These are phyloP conservation scores for Clavispora phyllophila DNA, from an alignment of 805 yeast genomes.

Conservation along the genomic window DNA sequence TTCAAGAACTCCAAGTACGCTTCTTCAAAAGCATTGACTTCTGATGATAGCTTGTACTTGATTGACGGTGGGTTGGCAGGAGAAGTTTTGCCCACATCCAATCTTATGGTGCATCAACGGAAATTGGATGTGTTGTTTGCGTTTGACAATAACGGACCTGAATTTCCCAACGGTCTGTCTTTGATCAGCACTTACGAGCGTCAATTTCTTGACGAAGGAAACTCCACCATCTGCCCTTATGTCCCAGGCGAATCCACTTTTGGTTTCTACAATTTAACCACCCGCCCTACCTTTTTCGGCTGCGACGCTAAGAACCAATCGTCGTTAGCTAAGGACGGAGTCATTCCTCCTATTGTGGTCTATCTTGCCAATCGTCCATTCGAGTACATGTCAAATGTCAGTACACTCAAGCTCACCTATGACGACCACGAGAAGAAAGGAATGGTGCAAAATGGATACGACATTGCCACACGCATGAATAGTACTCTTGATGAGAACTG, in stretches of 20 bases:
- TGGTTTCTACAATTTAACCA: constrained; percentile 52
- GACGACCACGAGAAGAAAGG: constrained; percentile 49
- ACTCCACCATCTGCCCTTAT: constrained; percentile 67
- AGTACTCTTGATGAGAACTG: constrained; percentile 17
- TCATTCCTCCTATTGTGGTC: constrained; percentile 68
- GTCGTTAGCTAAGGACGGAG: constrained; percentile 36
- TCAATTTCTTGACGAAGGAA: constrained; percentile 40
- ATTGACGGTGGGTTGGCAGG: constrained; percentile 40
- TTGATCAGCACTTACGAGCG: constrained; percentile 29
- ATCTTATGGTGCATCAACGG: constrained; percentile 30
- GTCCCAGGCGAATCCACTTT: constrained; percentile 70
- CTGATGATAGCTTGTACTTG: constrained; percentile 28
- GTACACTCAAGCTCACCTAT: constrained; percentile 65
- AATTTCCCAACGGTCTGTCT: constrained; percentile 34
- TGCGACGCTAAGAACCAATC: constrained; percentile 67
- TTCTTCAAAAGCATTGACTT: constrained; percentile 19
- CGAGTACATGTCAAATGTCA: constrained; percentile 62
- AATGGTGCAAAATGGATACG: constrained; percentile 72
- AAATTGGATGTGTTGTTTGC: constrained; percentile 34
- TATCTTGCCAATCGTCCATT: constrained; percentile 72
- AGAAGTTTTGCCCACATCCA: constrained; percentile 31
- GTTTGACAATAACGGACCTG: constrained; percentile 26
- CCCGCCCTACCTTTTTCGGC: constrained; percentile 77
- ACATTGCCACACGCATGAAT: constrained; percentile 49
- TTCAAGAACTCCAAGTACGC: constrained; percentile 28